These are phyloP conservation scores for Pyrenochaeta sp. DNA, from an alignment of 2,329 filamentous ascomycete species.

Conservation along the genomic window DNA sequence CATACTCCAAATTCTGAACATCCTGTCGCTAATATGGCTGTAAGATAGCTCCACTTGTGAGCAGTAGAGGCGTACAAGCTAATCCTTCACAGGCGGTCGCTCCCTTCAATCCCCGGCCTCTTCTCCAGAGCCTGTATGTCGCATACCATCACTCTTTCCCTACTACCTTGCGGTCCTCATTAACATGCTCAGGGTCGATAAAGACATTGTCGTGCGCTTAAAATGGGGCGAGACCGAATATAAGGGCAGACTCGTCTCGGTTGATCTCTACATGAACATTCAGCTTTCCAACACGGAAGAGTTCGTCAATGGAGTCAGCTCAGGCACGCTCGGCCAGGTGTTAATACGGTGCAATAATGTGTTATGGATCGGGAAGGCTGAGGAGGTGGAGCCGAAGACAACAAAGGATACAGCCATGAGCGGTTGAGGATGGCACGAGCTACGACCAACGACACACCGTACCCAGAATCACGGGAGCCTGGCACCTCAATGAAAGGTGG, in stretches of 20 bases:
- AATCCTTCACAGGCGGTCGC: slow-evolving; percentile 61
- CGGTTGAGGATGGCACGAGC: slow-evolving; percentile 37
- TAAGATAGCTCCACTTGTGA: slow-evolving; percentile 16
- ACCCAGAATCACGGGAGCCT: neutral
- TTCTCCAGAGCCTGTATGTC: slow-evolving; percentile 89
- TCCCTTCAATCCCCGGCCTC: slow-evolving; percentile 94
- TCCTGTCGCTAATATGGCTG: slow-evolving; percentile 49
- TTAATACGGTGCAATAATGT: slow-evolving; percentile 98
- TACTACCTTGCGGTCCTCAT: neutral
- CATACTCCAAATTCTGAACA: neutral
- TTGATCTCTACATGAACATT: slow-evolving; percentile 99
- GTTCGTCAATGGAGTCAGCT: slow-evolving; percentile 86
- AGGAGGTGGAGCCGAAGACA: slow-evolving; percentile 55
- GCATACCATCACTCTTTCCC: neutral
- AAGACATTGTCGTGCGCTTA: slow-evolving; percentile 87
- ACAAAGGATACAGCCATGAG: slow-evolving; percentile 52
- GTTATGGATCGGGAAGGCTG: slow-evolving; percentile 79
- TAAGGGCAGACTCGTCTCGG: slow-evolving; percentile 88
- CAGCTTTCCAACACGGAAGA: slow-evolving; percentile 92
- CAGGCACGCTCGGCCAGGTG: slow-evolving; percentile 86
- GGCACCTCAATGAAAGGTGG: too few species aligned
- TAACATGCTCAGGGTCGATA: slow-evolving; percentile 72
- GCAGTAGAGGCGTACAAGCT: slow-evolving; percentile 13
- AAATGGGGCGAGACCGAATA: slow-evolving; percentile 99
- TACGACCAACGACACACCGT: neutral